These are phyloP conservation scores for Paramecium sonneborni DNA, from an alignment of 73 alveolate genomes.

Conservation along the genomic window DNA sequence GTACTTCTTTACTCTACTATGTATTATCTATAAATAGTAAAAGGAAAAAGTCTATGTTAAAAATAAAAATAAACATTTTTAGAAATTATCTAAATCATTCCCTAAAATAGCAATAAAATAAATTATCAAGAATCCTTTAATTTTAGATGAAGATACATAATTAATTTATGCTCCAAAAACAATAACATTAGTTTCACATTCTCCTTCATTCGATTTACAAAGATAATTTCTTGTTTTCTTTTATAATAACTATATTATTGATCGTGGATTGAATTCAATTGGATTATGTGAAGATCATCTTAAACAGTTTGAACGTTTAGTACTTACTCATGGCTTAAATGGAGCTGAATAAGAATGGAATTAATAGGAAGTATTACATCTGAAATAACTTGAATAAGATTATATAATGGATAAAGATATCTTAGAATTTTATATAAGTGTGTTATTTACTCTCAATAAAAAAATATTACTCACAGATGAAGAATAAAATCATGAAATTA, in stretches of 20 bases:
- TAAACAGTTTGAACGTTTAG: background rate
- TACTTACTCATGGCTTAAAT: slow-evolving; percentile 27
- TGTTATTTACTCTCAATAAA: background rate
- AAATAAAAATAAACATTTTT: slow-evolving; percentile 41
- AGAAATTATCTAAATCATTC: slow-evolving; percentile 52
- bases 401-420: slow-evolving; percentile 29
- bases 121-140: slow-evolving; percentile 59
- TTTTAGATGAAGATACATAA: slow-evolving; percentile 65
- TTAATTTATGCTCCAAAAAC: slow-evolving; percentile 64
- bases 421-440: slow-evolving; percentile 35
- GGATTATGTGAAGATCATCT: slow-evolving; percentile 1
- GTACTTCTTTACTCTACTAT: slow-evolving; percentile 16
- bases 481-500: background rate
- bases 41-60: slow-evolving; percentile 64
- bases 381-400: background rate
- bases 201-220: slow-evolving; percentile 44
- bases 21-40: background rate
- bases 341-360: slow-evolving; percentile 55
- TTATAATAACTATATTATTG: slow-evolving; percentile 54
- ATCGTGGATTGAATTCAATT: slow-evolving; percentile 33
- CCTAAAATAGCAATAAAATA: slow-evolving; percentile 55
- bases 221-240: slow-evolving; percentile 56
- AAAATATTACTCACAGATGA: background rate
- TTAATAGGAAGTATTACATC: background rate
- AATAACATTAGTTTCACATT: slow-evolving; percentile 5